A percentile compares a stretch with the other conserved stretches of the same genome.
These are phyloP conservation scores for Globisporangium megalacanthum DNA, from an alignment of 352 stramenopile genomes.

Conservation along the genomic window DNA sequence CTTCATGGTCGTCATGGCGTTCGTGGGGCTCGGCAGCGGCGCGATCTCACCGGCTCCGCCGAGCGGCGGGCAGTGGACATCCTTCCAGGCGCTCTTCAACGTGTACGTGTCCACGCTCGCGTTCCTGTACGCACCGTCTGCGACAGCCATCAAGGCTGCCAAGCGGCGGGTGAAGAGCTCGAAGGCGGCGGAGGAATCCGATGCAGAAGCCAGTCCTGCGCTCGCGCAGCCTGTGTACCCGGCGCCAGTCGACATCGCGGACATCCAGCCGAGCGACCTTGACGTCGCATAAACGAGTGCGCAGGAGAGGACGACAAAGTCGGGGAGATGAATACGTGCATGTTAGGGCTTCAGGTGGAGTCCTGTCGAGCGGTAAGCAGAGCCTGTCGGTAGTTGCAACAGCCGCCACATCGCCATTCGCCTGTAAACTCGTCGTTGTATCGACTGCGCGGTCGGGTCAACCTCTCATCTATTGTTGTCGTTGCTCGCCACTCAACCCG, in stretches of 20 bases:
- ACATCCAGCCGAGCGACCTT: slow-evolving; percentile 2
- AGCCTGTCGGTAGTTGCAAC: too few relatives aligned
- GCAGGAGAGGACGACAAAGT: background rate
- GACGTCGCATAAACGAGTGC: slow-evolving; percentile 4
- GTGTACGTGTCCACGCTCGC: slow-evolving; percentile 51
- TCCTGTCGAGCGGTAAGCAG: too few relatives aligned
- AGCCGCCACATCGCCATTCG: too few relatives aligned
- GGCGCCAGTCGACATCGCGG: slow-evolving; percentile 2
- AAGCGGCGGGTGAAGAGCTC: slow-evolving; percentile 17
- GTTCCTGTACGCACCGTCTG: slow-evolving; percentile 52
- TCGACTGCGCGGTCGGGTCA: too few relatives aligned
- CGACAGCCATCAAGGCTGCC: slow-evolving; percentile 23
- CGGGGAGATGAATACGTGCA: background rate
- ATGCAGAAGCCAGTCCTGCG: slow-evolving; percentile 21
- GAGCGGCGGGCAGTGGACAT: slow-evolving; percentile 46
- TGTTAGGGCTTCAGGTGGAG: too few relatives aligned
- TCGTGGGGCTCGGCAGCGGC: slow-evolving; percentile 31
- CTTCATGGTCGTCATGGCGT: slow-evolving; percentile 43
- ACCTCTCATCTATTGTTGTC: too few relatives aligned
- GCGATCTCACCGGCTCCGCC: slow-evolving; percentile 39
- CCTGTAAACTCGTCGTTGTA: too few relatives aligned
- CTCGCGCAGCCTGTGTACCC: slow-evolving; percentile 7
- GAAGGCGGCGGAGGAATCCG: slow-evolving; percentile 6
- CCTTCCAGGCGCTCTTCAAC: slow-evolving; percentile 49
- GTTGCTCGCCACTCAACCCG: too few relatives aligned